Conservation (phyloP, 2,329 filamentous ascomycete genomes). For the Salinomyces thailandicus region DNA sequence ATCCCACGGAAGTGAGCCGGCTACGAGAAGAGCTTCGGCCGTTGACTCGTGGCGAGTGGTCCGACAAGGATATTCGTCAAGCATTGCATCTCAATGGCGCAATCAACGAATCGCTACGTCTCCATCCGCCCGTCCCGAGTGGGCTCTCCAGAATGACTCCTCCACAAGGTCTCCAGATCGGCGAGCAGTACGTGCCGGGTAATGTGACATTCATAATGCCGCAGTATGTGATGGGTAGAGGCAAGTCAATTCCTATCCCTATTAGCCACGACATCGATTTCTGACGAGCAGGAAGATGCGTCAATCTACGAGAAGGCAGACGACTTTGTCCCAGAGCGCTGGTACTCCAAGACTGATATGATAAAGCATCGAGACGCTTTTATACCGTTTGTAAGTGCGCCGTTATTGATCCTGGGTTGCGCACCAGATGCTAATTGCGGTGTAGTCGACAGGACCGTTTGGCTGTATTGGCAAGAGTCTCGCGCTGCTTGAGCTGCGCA, state of each 20-base stretch:
- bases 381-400: slow-evolving; percentile 22
- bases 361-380: slow-evolving; percentile 27
- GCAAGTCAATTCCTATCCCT: slow-evolving; percentile 6
- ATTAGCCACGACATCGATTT: not conserved
- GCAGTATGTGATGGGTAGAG: slow-evolving; percentile 12
- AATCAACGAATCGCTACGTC: slow-evolving; percentile 35
- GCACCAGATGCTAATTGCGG: not conserved
- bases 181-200: slow-evolving; percentile 26
- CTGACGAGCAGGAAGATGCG: slow-evolving; percentile 11
- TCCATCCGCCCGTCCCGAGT: slow-evolving; percentile 32
- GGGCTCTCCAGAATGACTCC: slow-evolving; percentile 30
- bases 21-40: no score
- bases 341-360: slow-evolving; percentile 26
- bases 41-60: slow-evolving; percentile 17
- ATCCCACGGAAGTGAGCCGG: no score
- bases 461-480: slow-evolving; percentile 30
- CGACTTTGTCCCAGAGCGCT: slow-evolving; percentile 28
- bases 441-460: slow-evolving; percentile 24
- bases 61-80: slow-evolving; percentile 16
- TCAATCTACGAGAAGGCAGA: slow-evolving; percentile 19
- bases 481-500: slow-evolving; percentile 29
- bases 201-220: slow-evolving; percentile 10
- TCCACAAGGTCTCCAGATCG: slow-evolving; percentile 28
- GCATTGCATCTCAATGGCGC: slow-evolving; percentile 16
- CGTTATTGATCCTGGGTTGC: not conserved